Evolutionary conservation across 225 moss, liverwort and hornwort species (phyloP).

Genomic region (Sphagnum contortum): DNA sequence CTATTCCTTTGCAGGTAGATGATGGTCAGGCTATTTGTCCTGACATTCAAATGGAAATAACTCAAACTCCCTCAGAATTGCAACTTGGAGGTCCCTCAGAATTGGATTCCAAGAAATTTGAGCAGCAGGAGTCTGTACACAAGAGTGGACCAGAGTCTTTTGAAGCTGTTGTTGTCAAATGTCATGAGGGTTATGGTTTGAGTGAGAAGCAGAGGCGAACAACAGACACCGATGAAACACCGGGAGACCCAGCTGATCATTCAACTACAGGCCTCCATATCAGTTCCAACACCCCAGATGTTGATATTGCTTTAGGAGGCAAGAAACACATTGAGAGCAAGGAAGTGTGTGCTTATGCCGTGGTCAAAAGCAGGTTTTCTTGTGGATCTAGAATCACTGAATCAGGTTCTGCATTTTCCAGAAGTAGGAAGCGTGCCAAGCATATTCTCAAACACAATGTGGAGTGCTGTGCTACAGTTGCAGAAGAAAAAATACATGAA

Average conservation of each 20-base stretch:
- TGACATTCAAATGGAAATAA: constrained; percentile 8
- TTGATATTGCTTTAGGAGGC: too few species aligned
- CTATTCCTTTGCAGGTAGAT: constrained; percentile 20
- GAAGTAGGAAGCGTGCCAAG: constrained; percentile 72
- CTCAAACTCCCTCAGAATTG: constrained; percentile 25
- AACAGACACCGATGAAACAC: background rate
- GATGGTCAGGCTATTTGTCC: constrained; percentile 4
- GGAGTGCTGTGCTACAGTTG: constrained; percentile 1
- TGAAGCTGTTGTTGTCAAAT: background rate
- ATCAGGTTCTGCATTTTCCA: constrained; percentile 18
- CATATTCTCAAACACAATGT: constrained; percentile 3
- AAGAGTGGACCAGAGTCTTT: constrained; percentile 10
- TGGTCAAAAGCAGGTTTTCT: too few species aligned
- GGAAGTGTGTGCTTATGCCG: too few species aligned
- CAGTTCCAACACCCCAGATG: too few species aligned
- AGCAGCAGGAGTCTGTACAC: constrained; percentile 36
- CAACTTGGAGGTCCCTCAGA: constrained; percentile 26
- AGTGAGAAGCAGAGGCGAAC: background rate
- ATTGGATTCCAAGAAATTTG: background rate
- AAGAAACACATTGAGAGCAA: too few species aligned
- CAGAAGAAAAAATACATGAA: constrained; percentile 26
- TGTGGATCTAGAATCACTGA: too few species aligned
- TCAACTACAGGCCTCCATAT: too few species aligned
- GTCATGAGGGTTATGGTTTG: background rate
- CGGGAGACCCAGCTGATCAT: too few species aligned